These are phyloP conservation scores for Stramenopiles sp. DNA, from an alignment of 352 stramenopile genomes.

Conservation along the genomic window DNA sequence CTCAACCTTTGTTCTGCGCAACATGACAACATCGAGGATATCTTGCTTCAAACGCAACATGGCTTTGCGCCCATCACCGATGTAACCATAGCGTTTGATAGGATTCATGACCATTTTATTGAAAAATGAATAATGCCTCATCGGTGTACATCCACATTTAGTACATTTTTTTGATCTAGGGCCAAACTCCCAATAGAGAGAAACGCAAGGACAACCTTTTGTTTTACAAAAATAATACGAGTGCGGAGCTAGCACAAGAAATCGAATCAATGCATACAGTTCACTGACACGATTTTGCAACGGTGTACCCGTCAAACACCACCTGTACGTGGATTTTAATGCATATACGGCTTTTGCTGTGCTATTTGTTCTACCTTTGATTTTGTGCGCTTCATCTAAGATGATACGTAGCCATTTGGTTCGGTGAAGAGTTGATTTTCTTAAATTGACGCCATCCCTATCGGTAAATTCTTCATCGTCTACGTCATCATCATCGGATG, in stretches of 20 bases:
- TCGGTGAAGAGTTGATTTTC: constrained; percentile 44
- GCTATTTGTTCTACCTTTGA: constrained; percentile 62
- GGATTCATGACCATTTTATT: constrained; percentile 95
- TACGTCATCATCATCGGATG: constrained; percentile 19
- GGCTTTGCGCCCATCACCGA: constrained; percentile 65
- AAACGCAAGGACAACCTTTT: constrained; percentile 72
- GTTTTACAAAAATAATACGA: constrained; percentile 89
- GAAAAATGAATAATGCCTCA: constrained; percentile 92
- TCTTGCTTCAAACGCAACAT: constrained; percentile 89
- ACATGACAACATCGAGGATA: constrained; percentile 66
- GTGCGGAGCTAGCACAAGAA: constrained; percentile 86
- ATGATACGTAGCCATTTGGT: constrained; percentile 91
- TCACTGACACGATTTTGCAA: constrained; percentile 80
- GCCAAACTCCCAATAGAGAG: constrained; percentile 77
- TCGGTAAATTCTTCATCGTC: constrained; percentile 23
- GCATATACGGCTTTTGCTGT: constrained; percentile 90
- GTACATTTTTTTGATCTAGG: constrained; percentile 33
- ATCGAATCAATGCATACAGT: constrained; percentile 91
- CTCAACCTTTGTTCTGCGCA: constrained; percentile 93
- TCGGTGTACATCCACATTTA: constrained; percentile 69
- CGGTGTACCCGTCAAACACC: constrained; percentile 87
- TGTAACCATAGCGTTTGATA: constrained; percentile 82
- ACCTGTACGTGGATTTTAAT: constrained; percentile 83
- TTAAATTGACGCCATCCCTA: constrained; percentile 19
- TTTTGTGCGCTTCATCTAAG: constrained; percentile 83